Conservation (phyloP, 257 asterid species). For the Capsicum pubescens region DNA sequence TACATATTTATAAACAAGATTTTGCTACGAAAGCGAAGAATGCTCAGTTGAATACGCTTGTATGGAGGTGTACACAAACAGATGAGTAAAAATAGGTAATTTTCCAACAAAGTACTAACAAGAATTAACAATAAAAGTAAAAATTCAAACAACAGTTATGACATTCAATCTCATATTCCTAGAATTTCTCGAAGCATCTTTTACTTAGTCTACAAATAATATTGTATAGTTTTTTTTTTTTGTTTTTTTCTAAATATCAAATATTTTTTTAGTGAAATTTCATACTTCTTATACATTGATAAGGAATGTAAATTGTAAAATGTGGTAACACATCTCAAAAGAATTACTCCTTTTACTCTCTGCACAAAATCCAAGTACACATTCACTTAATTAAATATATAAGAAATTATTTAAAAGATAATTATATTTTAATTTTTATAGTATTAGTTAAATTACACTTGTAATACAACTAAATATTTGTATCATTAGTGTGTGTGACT, state of each 20-base stretch:
- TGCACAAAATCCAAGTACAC: no score
- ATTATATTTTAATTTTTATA: no score
- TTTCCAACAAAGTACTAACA: background rate
- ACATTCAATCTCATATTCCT: background rate
- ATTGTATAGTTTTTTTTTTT: background rate
- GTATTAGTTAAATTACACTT: no score
- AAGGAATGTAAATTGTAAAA: background rate
- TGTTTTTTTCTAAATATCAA: background rate
- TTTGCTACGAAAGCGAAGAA: background rate
- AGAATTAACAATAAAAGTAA: background rate
- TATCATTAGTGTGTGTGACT: no score
- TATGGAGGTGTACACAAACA: background rate
- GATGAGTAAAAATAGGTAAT: slow-evolving; percentile 1
- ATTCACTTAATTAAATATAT: no score
- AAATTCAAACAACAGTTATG: background rate
- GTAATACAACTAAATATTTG: no score
- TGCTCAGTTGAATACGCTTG: background rate
- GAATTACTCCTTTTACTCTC: no score
- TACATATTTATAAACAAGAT: background rate
- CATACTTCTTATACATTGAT: background rate
- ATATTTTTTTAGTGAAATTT: background rate
- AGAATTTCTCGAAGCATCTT: background rate
- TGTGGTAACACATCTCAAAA: no score
- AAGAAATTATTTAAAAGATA: no score
- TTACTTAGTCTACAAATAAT: background rate